Evolutionary conservation across 768 basidiomycete genomes (phyloP), one percentile per base, ranked within the genome.

Genomic region (Austroboletus festivus): DNA sequence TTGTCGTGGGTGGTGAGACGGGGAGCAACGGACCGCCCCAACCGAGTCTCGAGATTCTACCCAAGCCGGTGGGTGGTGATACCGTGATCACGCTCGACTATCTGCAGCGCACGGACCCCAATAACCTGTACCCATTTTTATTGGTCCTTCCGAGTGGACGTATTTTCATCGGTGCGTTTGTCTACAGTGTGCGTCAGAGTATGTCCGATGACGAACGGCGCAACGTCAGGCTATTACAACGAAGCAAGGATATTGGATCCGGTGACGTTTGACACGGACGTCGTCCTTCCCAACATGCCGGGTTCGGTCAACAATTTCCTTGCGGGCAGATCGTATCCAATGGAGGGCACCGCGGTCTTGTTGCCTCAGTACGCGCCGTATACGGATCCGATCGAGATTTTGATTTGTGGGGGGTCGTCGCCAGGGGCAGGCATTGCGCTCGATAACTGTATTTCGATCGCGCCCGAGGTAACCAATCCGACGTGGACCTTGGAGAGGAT

Each of bases 71-170:
- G 0, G 88, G 87, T 2, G 87, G 83, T n/a, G 70, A 74, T 44
- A 88, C 86, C 0, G 69, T 72, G 10, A 47, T 85, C 45, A 71
- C 79, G 43, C 73, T 89, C 46, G 82, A 85, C 50, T 89, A 80
- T 71, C 69, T 90, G 24, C 62, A 70, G 26, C 75, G 86, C 22
- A 89, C 89, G 5, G 84, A 90, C 58, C 89, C 89, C 1, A 81
- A 86, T 58, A 89, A 89, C 56, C 64, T 91, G 42, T 91, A 91
- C 57, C 88, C 89, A 1, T 90, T 87, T 72, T 67, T 90, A 24
- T 64, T 83, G 46, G 74, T 89, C 8, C 75, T 91, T 13, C 87
- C 89, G 0, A 82, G 82, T 38, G 79, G 79, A 2, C 74, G 75
- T 28, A 68, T 91, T 56, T 89, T 90, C 61, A 74, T 86, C 34